Base-by-base conservation (phyloP, 345 rosid genomes). In the Leavenworthia alabamica region DNA sequence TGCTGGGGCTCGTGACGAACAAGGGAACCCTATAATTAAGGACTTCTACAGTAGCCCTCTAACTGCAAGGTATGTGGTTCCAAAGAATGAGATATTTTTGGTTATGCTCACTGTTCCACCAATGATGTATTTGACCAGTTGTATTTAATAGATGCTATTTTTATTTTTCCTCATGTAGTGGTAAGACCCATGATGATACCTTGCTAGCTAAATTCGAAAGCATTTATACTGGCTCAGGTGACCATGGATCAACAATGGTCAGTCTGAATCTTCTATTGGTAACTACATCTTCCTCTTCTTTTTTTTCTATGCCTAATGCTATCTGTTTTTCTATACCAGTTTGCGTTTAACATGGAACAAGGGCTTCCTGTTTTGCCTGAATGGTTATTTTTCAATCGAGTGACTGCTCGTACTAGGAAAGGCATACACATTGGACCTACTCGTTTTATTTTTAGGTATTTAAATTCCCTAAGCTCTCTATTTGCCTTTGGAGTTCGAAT, bases 221-320 rank as follows among this genome's bases (percentile, higher is more conserved):
- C 67, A 85, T 90, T 62, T 90, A 88, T 55, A 84, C 96, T 53
- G 97, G 93, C 75, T 86, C 97, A 39, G 92, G 87, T 45, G 96
- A 88, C 36, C 86, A 77, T 46, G 92, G 95, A n/a, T 88, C 96
- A 71, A 84, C 96, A 32, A 81, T 88, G 99, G 97, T 90, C 60
- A 74, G 92, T 78, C 28, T 39, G 37, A 67, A 8, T 41, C 49
- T 51, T 47, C 49, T 48, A 8, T 29, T 68, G 6, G 6, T 62
- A 37, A 13, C 42, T n/a, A 48, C 23, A 57, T 64, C 19, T 50
- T 37, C 47, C 46, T 22, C 13, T 54, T 47, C 13, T 43, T 35
- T 11, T 35, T 11, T 8, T 6, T 10, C 53, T 29, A 42, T 47
- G 66, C 35, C 54, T 69, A 59, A 62, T 55, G 13, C 31, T 57